Base-by-base conservation (phyloP, 192 early-diverging fungal genomes). In the Gigaspora rosea region DNA sequence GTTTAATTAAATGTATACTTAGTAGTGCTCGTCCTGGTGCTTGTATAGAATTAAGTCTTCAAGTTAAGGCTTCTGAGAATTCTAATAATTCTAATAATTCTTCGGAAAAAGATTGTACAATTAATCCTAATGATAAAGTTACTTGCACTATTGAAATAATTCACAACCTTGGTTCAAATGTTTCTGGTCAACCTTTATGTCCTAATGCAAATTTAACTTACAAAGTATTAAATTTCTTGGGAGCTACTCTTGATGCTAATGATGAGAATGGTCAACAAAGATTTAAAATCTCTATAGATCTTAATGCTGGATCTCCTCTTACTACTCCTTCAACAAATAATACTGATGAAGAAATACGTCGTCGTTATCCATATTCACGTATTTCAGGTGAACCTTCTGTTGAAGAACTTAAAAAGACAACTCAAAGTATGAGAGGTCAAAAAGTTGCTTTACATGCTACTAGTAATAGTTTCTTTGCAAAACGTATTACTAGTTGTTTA, bases 381-480 rank as follows among this genome's bases (percentile, higher is more conserved):
- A 80, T 84, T 46, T 81, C 86, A 8, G 72, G 80, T 12, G 89
- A 90, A 32, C 89, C 89, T 20, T 86, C 86, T 1, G 56, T 89
- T 2, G 66, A 79, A 16, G 87, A 90, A 13, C 74, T 90, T 3
- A 68, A 62, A 0, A 59, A 69, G 2, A 88, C 87, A 71, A 82
- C 81, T 18, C 78, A 80, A 41, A 77, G 69, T 8, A 70, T 90
- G 16, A 63, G 80, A 10, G 89, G 86, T 8, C 33, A 82, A 20
- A 85, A 80, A 46, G 84, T 86, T 6, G 77, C 83, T 0, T 50
- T 90, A n/a, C 74, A 86, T 77, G 84, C 89, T 0, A 79, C 70
- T 22, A 84, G 86, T 13, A 78, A 88, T 18, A 88, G 86, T 16
- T 77, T 80, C 8, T 90, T 90, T 77, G 88, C 87, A 4, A 81